A percentile compares a stretch with the other conserved stretches of the same genome.
phyloP scores from a whole-genome alignment of 768 basidiomycete genomes.

The Ephemerocybe angulata region DNA sequence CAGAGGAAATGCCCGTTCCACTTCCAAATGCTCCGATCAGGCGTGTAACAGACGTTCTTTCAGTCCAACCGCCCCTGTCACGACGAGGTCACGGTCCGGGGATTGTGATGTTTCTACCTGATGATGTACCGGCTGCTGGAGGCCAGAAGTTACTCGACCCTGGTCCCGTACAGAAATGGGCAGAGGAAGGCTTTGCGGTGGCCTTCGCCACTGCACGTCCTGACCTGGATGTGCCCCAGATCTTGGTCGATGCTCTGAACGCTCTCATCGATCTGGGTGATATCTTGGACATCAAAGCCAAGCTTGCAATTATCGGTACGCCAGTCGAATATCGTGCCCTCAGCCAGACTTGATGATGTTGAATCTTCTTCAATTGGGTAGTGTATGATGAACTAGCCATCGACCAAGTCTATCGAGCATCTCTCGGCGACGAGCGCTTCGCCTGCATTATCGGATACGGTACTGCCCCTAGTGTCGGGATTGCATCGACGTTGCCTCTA shows the following conservation, averaged over 20 bases:
- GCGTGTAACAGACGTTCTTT: constrained; percentile 25
- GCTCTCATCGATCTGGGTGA: constrained; percentile 33
- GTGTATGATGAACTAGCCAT: constrained; percentile 33
- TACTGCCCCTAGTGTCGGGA: constrained; percentile 15
- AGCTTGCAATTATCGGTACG: constrained; percentile 44
- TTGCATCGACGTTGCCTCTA: constrained; percentile 27
- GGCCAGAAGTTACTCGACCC: constrained; percentile 39
- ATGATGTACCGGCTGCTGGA: constrained; percentile 20
- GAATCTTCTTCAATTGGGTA: constrained; percentile 6
- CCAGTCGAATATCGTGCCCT: neutral
- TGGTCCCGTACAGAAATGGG: constrained; percentile 49
- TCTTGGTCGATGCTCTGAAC: constrained; percentile 31
- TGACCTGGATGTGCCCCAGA: constrained; percentile 21
- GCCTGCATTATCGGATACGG: constrained; percentile 38
- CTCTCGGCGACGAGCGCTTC: constrained; percentile 28
- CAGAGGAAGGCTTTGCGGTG: constrained; percentile 52
- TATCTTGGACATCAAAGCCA: constrained; percentile 37
- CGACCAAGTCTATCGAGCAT: constrained; percentile 23
- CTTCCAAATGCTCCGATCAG: constrained; percentile 40
- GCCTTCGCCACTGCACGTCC: constrained; percentile 25
- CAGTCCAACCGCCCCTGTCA: constrained; percentile 46
- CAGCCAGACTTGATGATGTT: neutral
- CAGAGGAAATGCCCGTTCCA: constrained; percentile 35
- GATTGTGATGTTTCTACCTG: constrained; percentile 40
- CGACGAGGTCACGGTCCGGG: constrained; percentile 48